A percentile compares a stretch with the other conserved stretches of the same genome.
These are phyloP conservation scores for Papilionanthe hybrid DNA, from an alignment of 116 monocot species.

Conservation along the genomic window DNA sequence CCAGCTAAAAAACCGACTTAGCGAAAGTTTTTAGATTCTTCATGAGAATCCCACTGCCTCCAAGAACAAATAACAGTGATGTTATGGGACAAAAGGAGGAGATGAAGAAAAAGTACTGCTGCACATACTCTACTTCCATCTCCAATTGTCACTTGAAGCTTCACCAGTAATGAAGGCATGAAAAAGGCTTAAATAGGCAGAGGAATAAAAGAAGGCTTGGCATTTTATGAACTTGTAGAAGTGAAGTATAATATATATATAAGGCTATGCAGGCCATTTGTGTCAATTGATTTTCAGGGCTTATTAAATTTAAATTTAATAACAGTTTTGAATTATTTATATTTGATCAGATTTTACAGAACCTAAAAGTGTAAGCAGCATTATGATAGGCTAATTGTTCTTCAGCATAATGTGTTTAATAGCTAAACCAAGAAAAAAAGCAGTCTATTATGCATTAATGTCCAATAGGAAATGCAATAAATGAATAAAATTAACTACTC, in stretches of 20 bases:
- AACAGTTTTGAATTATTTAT: too few relatives aligned
- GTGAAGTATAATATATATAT: too few relatives aligned
- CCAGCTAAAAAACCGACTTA: background rate
- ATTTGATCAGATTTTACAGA: too few relatives aligned
- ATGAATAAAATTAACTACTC: background rate
- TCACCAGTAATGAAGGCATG: background rate
- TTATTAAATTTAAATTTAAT: too few relatives aligned
- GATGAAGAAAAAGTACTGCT: background rate
- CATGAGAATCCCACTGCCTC: background rate
- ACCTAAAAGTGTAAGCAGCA: too few relatives aligned
- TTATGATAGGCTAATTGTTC: too few relatives aligned
- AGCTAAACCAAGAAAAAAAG: background rate
- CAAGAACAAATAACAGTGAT: background rate
- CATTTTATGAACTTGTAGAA: background rate
- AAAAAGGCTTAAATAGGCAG: constrained; percentile 18
- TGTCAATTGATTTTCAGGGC: too few relatives aligned
- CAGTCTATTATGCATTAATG: background rate
- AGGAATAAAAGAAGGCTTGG: background rate
- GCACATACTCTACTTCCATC: background rate
- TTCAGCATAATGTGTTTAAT: background rate
- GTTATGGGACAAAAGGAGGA: background rate
- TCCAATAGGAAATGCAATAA: constrained; percentile 1
- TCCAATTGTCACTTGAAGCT: background rate
- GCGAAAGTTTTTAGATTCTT: background rate
- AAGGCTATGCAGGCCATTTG: too few relatives aligned